A percentile compares a stretch with the other conserved stretches of the same genome.
These are phyloP conservation scores for Pholiota microspora DNA, from an alignment of 768 basidiomycete genomes.

Conservation along the genomic window DNA sequence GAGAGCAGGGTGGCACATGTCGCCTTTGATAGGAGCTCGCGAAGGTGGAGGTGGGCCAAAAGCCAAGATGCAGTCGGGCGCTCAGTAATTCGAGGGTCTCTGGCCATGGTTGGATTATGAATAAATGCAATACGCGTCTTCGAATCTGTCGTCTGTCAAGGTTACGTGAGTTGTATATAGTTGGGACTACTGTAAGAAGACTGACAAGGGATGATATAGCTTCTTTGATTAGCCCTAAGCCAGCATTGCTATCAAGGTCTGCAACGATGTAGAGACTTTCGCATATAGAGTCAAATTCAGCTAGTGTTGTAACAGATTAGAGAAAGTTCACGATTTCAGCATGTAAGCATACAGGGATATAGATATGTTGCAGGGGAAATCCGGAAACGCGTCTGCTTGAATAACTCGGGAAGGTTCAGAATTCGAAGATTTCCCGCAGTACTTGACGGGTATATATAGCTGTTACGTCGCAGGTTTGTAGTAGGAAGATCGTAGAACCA, in stretches of 20 bases:
- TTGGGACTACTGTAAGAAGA: conserved; percentile 3
- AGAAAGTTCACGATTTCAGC: neutral
- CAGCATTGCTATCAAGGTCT: conserved; percentile 68
- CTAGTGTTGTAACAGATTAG: conserved; percentile 14
- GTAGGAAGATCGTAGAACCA: conserved; percentile 92
- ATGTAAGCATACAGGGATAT: conserved; percentile 52
- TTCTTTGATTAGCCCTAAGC: conserved; percentile 58
- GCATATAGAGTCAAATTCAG: conserved; percentile 32
- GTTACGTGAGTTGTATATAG: neutral
- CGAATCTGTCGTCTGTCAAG: conserved; percentile 38
- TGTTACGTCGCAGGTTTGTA: conserved; percentile 68
- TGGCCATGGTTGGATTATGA: conserved; percentile 54
- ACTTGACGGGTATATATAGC: conserved; percentile 60
- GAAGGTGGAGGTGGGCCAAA: conserved; percentile 48
- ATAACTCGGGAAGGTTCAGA: conserved; percentile 54
- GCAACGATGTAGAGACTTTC: conserved; percentile 67
- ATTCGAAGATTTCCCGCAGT: conserved; percentile 48
- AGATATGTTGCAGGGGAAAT: conserved; percentile 48
- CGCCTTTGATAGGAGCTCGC: conserved; percentile 35
- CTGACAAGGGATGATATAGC: conserved; percentile 66
- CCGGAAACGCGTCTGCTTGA: conserved; percentile 43
- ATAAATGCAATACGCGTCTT: conserved; percentile 70
- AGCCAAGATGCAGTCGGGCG: conserved; percentile 39
- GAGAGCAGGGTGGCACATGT: conserved; percentile 37
- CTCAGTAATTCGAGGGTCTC: conserved; percentile 13